Evolutionary conservation across 495 filamentous ascomycete genomes (phyloP).

Genomic region (Apiosordaria backusii): DNA sequence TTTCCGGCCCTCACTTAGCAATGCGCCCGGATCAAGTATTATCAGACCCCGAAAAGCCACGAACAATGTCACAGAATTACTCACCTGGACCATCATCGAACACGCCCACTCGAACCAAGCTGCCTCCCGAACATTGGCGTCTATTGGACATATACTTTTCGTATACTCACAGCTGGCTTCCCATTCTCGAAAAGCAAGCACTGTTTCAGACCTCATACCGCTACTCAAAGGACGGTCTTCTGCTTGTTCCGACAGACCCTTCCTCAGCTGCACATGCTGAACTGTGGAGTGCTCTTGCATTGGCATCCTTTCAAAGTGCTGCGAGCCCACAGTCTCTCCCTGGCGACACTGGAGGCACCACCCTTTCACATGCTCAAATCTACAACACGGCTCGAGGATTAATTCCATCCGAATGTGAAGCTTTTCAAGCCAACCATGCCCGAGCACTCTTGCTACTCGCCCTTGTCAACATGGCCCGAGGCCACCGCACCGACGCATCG

Average conservation of each 20-base stretch:
- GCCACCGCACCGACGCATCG: conserved; percentile 56
- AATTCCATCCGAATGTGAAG: conserved; percentile 56
- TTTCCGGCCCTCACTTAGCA: not conserved
- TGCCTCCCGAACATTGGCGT: conserved; percentile 61
- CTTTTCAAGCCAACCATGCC: conserved; percentile 58
- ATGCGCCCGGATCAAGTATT: not conserved
- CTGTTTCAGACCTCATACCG: conserved; percentile 48
- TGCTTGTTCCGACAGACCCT: conserved; percentile 22
- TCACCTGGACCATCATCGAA: not conserved
- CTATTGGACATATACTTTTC: conserved; percentile 70
- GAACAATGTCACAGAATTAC: conserved; percentile 16
- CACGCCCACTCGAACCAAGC: conserved; percentile 12
- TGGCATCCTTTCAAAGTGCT: conserved; percentile 48
- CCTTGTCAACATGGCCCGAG: conserved; percentile 55
- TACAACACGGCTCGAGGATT: conserved; percentile 57
- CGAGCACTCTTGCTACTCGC: conserved; percentile 61
- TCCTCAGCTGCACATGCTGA: conserved; percentile 59
- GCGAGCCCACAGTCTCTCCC: conserved; percentile 30
- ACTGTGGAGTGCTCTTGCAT: conserved; percentile 60
- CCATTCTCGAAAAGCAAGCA: conserved; percentile 67
- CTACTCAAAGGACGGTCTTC: conserved; percentile 37
- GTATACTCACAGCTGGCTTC: conserved; percentile 69
- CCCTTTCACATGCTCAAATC: conserved; percentile 39
- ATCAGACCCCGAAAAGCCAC: not conserved
- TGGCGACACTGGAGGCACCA: not conserved